Evolutionary conservation across 208 protist genomes (phyloP), one percentile per base, ranked within the genome.

Genomic region (Trypanosoma cruzi): DNA sequence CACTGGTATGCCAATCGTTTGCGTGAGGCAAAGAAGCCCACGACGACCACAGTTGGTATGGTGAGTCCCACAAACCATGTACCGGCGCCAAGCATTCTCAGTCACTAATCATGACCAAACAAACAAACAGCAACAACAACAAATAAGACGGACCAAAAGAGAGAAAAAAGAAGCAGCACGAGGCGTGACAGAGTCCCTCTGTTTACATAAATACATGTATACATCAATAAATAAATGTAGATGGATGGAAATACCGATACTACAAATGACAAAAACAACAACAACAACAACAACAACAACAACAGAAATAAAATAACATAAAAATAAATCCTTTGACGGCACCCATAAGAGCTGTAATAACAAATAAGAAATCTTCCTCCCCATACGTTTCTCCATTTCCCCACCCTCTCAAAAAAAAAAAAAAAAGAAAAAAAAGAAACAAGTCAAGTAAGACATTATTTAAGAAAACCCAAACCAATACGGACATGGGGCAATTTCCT

Each of bases 1-100:
- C 90, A 95, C 63, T 95, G 87, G 61, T 87, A 90, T 11, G 87
- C 85, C 10, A 95, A 66, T 28, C 90, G 90, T 64, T 92, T 95
- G 29, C 90, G 82, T 0, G 90, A 88, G 20, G 87, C 90, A 58
- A 95, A 66, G 56, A 92, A 95, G 20, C 76, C 82, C 13, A 80
- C 85, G 18, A 90, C 28, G 26, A 71, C 20, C 46, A 90, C 63
- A 26, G 74, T 85, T 0, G 90, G 90, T 18, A 93, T 37, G 32
- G 76, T 80, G 44, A 93, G 29, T 5, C 75, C 84, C 7, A 82
- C 71, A 66, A 89, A 92, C 87, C 87, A 95, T 4, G 90, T 80
- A 53, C 88, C 85, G 26, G 76, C 75, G 1, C 90, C 90, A 24
- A 95, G 77, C 90, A 95, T 95, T 10, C 14, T 48, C 22, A 60